A percentile compares a stretch with the other conserved stretches of the same genome.
Conservation (phyloP, 202 grass and related monocot species). For the Hordeum pubiflorum region DNA sequence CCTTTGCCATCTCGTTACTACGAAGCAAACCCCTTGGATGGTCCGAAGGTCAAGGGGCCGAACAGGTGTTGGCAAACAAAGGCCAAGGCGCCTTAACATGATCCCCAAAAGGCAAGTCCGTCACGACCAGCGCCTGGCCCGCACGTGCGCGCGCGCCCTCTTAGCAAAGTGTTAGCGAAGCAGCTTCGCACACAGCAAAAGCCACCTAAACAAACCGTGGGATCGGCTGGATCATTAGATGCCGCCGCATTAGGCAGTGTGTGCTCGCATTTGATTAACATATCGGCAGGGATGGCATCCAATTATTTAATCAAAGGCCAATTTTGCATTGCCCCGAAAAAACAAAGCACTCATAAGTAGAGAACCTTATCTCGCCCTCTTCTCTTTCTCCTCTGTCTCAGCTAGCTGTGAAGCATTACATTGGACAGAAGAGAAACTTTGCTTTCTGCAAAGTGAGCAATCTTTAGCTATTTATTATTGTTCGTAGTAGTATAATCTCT, state of each 20-base stretch:
- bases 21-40: neutral
- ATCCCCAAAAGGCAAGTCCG: constrained; percentile 16
- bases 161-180: neutral
- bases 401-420: constrained; percentile 35
- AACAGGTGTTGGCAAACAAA: neutral
- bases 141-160: neutral
- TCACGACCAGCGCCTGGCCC: neutral
- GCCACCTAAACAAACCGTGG: too few relatives aligned
- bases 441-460: too few relatives aligned
- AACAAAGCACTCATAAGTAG: constrained; percentile 11
- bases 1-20: neutral
- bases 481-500: too few relatives aligned
- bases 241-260: constrained; percentile 18
- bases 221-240: neutral
- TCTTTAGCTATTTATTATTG: too few relatives aligned
- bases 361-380: constrained; percentile 36
- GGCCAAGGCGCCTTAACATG: neutral
- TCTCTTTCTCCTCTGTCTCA: neutral
- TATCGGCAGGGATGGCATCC: constrained; percentile 27
- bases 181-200: neutral
- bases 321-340: neutral
- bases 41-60: neutral
- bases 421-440: neutral
- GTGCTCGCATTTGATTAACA: constrained; percentile 39
- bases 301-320: constrained; percentile 7